Base-by-base conservation (phyloP, 2,329 filamentous ascomycete species). In the Talaromyces piceae region DNA sequence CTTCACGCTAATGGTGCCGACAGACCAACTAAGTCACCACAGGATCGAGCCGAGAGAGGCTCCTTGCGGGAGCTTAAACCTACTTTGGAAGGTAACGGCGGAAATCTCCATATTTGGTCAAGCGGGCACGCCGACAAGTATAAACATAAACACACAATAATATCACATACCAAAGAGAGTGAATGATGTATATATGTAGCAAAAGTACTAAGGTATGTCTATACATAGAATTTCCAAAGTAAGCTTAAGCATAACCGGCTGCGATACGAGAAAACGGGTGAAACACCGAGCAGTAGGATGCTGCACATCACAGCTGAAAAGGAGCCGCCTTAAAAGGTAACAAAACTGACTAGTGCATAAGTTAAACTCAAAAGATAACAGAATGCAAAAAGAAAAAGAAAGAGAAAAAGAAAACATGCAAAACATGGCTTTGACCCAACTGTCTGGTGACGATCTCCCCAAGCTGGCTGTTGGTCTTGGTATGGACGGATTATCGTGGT, bases 281-380 rank as follows among this genome's bases (percentile, higher is more conserved):
- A n/a, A n/a, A n/a, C n/a, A n/a, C n/a, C n/a, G 22, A 18, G 39
- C 39, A 41, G 39, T 23, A 41, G 23, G n/a, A n/a, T n/a, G 7
- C 12, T 41, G 39, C 23, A 43, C 39, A 43, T 43, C 39, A 43
- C 39, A 43, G 39, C 39, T 43, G 39, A 43, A 43, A 43, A 23
- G 20, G 13, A 43, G 20, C 20, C 23, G 25, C 39, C 13, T 43
- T 43, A 43, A 43, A 30, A 26, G 12, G 11, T 16, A 43, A 25
- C 20, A 25, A 43, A 43, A 6, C 11, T 12, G 4, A 22, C 20
- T 22, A 43, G 39, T n/a, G n/a, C n/a, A n/a, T n/a, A n/a, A n/a
- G n/a, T n/a, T n/a, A n/a, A n/a, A n/a, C n/a, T n/a, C n/a, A n/a
- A n/a, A n/a, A n/a, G n/a, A n/a, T n/a, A n/a, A n/a, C n/a, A n/a